Percentiles rank a stretch among this genome's conserved stretches.
Evolutionary conservation across 306 rosid genomes (phyloP).

Genomic region (Castanopsis chinensis): DNA sequence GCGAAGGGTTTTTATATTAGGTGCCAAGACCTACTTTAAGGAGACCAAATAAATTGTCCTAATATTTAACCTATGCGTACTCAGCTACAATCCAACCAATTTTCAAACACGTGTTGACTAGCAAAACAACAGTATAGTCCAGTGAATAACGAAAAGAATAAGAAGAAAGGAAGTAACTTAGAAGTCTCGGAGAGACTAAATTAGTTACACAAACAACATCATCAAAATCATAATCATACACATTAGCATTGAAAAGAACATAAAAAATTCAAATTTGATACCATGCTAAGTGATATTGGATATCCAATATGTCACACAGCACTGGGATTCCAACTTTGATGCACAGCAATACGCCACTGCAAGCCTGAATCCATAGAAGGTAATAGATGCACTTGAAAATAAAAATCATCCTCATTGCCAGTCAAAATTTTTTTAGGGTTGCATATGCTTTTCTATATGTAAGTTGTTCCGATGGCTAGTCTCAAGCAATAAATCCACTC

Average conservation of each 20-base stretch:
- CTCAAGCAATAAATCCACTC: not conserved
- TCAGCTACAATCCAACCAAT: not conserved
- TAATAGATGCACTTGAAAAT: no score
- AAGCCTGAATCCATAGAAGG: no score
- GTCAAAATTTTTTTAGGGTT: not conserved
- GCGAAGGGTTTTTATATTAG: not conserved
- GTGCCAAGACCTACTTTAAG: not conserved
- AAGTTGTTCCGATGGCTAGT: not conserved
- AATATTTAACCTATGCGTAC: not conserved
- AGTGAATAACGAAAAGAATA: not conserved
- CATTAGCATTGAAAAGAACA: not conserved
- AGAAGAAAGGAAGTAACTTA: not conserved
- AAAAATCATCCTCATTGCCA: not conserved
- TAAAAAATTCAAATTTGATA: not conserved
- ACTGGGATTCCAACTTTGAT: no score
- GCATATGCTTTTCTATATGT: not conserved
- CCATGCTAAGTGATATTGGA: not conserved
- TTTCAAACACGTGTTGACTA: not conserved
- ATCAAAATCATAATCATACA: not conserved
- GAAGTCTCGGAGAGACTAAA: not conserved
- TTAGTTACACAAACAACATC: not conserved
- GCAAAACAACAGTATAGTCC: not conserved
- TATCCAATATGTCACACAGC: not conserved
- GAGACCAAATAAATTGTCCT: not conserved
- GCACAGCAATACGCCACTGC: no score